Evolutionary conservation across 1,284 basidiomycete species (phyloP), one percentile per base, ranked within the genome.

Genomic region (Pisolithus thermaeus): DNA sequence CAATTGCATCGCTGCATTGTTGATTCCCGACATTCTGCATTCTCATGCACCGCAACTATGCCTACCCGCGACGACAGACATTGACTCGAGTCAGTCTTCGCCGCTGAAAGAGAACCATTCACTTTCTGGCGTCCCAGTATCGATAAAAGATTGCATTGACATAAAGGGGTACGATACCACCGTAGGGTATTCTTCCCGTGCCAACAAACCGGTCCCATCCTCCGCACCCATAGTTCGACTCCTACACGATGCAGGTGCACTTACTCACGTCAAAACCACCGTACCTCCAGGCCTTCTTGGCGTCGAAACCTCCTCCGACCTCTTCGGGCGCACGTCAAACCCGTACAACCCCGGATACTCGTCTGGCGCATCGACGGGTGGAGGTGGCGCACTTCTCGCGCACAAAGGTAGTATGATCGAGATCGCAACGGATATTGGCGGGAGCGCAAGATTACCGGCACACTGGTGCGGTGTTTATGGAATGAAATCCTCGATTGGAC

Each of bases 261-360:
- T 81, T 16, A 63, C 72, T 0, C 75, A 78, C 56, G 75, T 69
- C 60, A 83, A 83, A 61, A 83, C 80, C 18, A 78, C 78, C 47
- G 61, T 58, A 9, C 63, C 65, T 0, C 74, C 78, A 50, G 80
- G 79, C 8, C 69, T 83, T 47, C 55, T 83, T 20, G 69, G 73
- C 3, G 76, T 80, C 56, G 81, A 84, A 55, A 78, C 80, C 38
- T 56, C 65, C 12, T 81, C 80, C 46, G 79, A 81, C 4, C 58
- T 83, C 1, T 83, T 76, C 51, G 80, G 79, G 2, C 58, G 59
- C 4, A 72, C 77, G 1, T 57, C 57, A 23, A 80, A 83, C 59
- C 79, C 80, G 0, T 71, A 74, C 58, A 69, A 69, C 16, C 49
- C 62, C 1, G 55, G 60, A 1, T 71, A 75, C 50, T 73, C 67